Evolutionary conservation across 1,284 basidiomycete genomes (phyloP), one percentile per base, ranked within the genome.

Genomic region (Ceratobasidium sp.): DNA sequence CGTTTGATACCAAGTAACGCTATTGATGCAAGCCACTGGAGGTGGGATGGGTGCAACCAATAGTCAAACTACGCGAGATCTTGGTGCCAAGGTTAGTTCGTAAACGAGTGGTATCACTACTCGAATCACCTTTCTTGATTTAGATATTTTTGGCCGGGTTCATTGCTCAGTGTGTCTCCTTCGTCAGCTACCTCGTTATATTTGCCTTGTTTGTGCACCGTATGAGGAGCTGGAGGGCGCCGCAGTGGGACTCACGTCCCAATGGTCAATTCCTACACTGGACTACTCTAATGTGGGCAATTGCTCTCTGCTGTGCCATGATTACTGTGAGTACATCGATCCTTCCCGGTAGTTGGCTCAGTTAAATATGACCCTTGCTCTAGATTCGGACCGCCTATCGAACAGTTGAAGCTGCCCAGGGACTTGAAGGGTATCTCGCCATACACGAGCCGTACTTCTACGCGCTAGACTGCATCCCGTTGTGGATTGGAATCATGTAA

Each of bases 361-460:
- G n/a, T 33, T 15, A 20, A 33, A 40, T 9, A 42, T 1, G 12
- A 38, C 38, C 17, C 42, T 28, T 62, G 38, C 12, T 20, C 4
- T 65, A 91, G 91, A 87, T 93, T 80, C 90, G 92, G 81, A 92
- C 91, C 54, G 84, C 88, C 2, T 94, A 90, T 84, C 89, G 93
- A 82, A 90, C 90, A 1, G 86, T 90, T 44, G 92, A 94, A 81
- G 86, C 92, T 26, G 89, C 89, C 7, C 86, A 93, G 84, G 93
- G 92, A 28, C 92, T 88, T 83, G 82, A 84, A 40, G 92, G 92
- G 2, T 86, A 86, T 65, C 86, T 93, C 13, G 88, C 90, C 9
- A 91, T 89, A 0, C 88, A 88, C 26, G 91, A 92, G 82, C 82
- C 83, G 0, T 90, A 88, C 82, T 93, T 94, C 84, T 92, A 93